Base-by-base conservation (phyloP, 106 monocot genomes). In the Allium cepa region DNA sequence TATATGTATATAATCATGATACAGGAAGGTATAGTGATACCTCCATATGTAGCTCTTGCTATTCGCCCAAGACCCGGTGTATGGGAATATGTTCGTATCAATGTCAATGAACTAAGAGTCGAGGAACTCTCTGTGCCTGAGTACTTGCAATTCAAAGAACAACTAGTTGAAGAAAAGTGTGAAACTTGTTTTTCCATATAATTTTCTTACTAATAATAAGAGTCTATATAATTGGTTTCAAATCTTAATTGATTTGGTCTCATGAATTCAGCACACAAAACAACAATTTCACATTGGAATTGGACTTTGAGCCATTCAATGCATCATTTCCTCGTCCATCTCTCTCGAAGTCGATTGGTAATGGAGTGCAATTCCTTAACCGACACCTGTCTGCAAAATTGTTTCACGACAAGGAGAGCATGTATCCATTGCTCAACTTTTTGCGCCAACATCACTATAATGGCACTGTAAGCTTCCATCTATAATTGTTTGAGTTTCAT, bases 341-440 rank as follows among this genome's bases (percentile, higher is more conserved):
- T 9, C 71, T 87, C 13, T 93, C 99, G 5, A 93, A 93, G 70
- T 99, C 99, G 57, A 99, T 99, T 60, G 99, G 99, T 11, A 99
- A 93, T 26, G 99, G 99, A 12, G 93, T 99, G 50, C 99, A 99
- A 76, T 99, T 99, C 72, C 90, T 99, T 28, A 99, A 99, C 64
- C 69, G 93, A 9, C 99, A 99, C 65, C 93, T 99, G 58, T 99
- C 99, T 3, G 85, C 99, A 0, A 99, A 93, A 68, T 57, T 99
- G 80, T 99, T 99, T 79, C 77, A 87, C 58, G 87, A 99, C 71
- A 99, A 85, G 67, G 99, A 99, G 48, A 90, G 99, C 85, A 73
- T 99, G 90, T 79, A 90, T 62, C 99, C 99, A 10, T 69, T 99
- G 73, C 90, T 99, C 27, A 87, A 90, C 72, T 99, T 99, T 36